Evolutionary conservation across 805 yeast species (phyloP).

Genomic region (Lachancea mirantina): DNA sequence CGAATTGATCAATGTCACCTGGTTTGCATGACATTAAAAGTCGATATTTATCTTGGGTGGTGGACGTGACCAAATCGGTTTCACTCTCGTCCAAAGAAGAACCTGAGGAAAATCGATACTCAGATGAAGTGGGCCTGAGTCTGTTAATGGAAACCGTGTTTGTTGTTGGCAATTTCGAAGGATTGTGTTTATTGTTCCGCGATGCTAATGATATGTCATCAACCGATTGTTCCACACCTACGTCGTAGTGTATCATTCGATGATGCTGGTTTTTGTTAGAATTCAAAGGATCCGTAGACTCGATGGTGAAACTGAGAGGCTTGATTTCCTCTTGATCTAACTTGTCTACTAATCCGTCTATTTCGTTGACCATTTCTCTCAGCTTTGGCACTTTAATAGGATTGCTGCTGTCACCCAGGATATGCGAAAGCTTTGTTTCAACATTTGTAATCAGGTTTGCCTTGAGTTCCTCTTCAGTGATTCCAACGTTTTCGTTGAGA

Average conservation of each 20-base stretch:
- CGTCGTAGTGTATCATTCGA: no score
- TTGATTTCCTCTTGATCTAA: constrained; percentile 1
- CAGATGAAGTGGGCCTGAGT: constrained; percentile 8
- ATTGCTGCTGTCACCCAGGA: constrained; percentile 10
- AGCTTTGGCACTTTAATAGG: constrained; percentile 12
- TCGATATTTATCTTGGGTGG: constrained; percentile 13
- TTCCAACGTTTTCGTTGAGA: no score
- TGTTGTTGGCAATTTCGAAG: constrained; percentile 24
- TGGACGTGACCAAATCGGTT: constrained; percentile 17
- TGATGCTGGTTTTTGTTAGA: not conserved
- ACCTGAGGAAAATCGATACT: constrained; percentile 19
- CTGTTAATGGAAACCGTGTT: constrained; percentile 22
- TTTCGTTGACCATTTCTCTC: constrained; percentile 14
- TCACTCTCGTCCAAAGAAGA: constrained; percentile 21
- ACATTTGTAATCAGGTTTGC: constrained; percentile 13
- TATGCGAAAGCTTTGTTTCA: constrained; percentile 11
- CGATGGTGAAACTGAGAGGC: constrained; percentile 14
- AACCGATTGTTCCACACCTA: constrained; percentile 6
- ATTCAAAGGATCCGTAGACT: constrained; percentile 21
- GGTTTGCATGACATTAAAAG: constrained; percentile 11
- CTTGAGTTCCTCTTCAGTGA: constrained; percentile 12
- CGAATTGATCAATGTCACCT: no score
- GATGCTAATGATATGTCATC: constrained; percentile 10
- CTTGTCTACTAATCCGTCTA: constrained; percentile 2
- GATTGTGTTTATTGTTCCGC: constrained; percentile 14